Percentiles rank a stretch among this genome's conserved stretches.
These are phyloP conservation scores for Paramecium primaurelia DNA, from an alignment of 73 alveolate species.

Conservation along the genomic window DNA sequence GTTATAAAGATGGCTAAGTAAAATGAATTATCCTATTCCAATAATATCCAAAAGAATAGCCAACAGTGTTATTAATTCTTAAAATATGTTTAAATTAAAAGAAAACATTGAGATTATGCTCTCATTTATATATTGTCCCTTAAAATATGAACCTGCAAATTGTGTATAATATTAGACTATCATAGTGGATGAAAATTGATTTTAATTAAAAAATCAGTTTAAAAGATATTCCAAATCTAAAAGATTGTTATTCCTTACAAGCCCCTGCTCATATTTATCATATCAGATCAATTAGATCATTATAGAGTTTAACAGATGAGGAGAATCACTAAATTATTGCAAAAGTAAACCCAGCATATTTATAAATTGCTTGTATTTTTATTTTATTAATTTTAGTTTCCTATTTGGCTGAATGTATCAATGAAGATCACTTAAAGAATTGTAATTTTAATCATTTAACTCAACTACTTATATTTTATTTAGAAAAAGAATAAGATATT, in stretches of 20 bases:
- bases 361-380: not conserved
- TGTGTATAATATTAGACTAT: not conserved
- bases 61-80: conserved; percentile 26
- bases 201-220: not conserved
- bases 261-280: not conserved
- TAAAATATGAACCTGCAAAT: conserved; percentile 25
- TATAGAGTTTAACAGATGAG: conserved; percentile 4
- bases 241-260: not conserved
- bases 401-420: not conserved
- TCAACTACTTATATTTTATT: not conserved
- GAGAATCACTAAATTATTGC: conserved; percentile 13
- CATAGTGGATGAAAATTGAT: not conserved
- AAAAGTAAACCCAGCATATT: conserved; percentile 6
- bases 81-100: conserved; percentile 1
- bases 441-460: conserved; percentile 33
- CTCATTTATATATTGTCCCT: not conserved
- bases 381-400: not conserved
- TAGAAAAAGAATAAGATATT: conserved; percentile 33
- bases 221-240: conserved; percentile 31
- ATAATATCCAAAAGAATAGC: conserved; percentile 17
- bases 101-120: conserved; percentile 13
- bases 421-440: conserved; percentile 4
- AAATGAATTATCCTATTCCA: not conserved
- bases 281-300: conserved; percentile 14
- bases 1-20: conserved; percentile 30